phyloP scores from a whole-genome alignment of 768 basidiomycete genomes.

The Rhodosporidiobolus odoratus region DNA sequence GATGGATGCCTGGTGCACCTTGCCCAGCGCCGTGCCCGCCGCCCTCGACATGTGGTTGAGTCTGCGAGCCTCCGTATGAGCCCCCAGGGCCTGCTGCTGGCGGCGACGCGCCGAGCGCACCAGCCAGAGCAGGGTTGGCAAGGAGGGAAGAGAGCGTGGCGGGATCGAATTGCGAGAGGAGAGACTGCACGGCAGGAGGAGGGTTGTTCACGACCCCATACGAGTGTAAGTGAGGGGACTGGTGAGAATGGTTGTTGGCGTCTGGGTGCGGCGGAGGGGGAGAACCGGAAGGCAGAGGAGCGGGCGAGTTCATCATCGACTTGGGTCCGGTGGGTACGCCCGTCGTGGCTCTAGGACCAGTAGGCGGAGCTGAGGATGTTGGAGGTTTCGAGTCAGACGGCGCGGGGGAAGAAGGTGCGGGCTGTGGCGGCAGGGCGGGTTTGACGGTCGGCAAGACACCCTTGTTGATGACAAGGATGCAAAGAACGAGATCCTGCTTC shows the following conservation, averaged over 20 bases:
- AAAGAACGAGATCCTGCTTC: constrained; percentile 63
- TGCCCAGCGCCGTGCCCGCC: not conserved
- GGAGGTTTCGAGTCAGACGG: not conserved
- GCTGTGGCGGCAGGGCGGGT: not conserved
- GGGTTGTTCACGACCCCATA: no score
- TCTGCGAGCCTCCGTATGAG: not conserved
- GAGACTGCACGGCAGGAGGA: not conserved
- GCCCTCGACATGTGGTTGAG: not conserved
- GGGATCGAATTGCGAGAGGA: constrained; percentile 12
- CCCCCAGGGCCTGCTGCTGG: no score
- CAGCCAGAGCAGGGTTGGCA: constrained; percentile 6
- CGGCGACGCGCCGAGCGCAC: not conserved
- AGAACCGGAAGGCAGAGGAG: no score
- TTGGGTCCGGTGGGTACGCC: not conserved
- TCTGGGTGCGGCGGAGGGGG: no score
- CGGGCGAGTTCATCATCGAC: no score
- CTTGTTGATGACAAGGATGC: constrained; percentile 78
- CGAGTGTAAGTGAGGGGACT: no score
- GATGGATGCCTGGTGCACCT: not conserved
- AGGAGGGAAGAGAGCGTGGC: constrained; percentile 11
- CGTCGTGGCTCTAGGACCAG: not conserved
- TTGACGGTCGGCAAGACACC: constrained; percentile 44
- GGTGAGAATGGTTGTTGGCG: no score
- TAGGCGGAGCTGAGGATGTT: not conserved
- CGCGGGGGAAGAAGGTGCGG: not conserved